Base-by-base conservation (phyloP, 164 flowering plant species). In the Tetrastigma voinierianum region DNA sequence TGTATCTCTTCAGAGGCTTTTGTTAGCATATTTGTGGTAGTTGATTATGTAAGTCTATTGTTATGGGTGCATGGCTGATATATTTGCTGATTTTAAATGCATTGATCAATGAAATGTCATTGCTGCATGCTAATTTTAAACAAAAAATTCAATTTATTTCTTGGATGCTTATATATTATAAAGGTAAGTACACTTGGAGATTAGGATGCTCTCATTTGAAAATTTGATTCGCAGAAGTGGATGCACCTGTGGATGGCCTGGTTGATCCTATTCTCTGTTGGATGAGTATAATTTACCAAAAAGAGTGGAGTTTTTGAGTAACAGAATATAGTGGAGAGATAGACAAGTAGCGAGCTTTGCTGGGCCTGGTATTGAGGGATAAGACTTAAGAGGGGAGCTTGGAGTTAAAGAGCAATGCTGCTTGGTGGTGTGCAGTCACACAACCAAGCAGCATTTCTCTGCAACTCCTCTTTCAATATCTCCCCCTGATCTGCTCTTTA, bases 401-500 rank as follows among this genome's bases (percentile, higher is more conserved):
- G 66, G 83, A 58, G 56, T 84, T 84, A 73, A 70, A 77, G 8
- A 83, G 57, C 7, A 32, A 20, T 1, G 86, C 80, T 6, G 77
- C 85, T 61, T 72, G 60, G 70, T 86, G 81, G 46, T 23, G 46
- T 0, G 17, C 0, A 19, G 81, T 76, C 10, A 67, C 67, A 61
- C 89, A 86, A 25, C 40, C 6, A 6, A 25, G 40, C 40, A 25
- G 40, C 40, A 25, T 25, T 25, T 4, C 40, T 25, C 6, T 25
- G 0, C 6, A 25, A 25, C 40, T 25, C 13, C 19, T 66, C 88
- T 79, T 0, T 10, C 0, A 4, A 58, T 1, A 16, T 84, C 87
- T 65, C 93, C 89, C 1, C 25, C 65, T 2, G 79, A 32, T n/a
- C n/a, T 0, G 84, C 81, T 66, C 86, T 80, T 45, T 72, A 80